A percentile compares a stretch with the other conserved stretches of the same genome.
Conservation (phyloP, 345 rosid genomes). For the Arabis alpina region DNA sequence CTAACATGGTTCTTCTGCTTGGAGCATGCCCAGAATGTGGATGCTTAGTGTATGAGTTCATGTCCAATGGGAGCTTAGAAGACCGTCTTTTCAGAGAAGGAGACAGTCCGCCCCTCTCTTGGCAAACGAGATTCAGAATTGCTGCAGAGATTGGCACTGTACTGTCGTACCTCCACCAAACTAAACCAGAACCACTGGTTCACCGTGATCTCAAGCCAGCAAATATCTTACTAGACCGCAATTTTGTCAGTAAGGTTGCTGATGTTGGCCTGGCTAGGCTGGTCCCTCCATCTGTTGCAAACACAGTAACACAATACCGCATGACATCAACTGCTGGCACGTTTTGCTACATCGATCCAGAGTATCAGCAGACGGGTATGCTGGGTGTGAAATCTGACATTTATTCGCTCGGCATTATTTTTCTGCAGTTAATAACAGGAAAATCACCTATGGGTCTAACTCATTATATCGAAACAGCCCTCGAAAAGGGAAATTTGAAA, state of each 20-base stretch:
- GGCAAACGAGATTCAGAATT: slow-evolving; percentile 80
- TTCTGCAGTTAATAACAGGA: slow-evolving; percentile 73
- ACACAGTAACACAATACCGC: slow-evolving; percentile 76
- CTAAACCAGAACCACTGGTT: slow-evolving; percentile 89
- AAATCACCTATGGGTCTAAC: slow-evolving; percentile 84
- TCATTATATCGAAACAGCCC: slow-evolving; percentile 63
- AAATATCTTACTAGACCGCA: slow-evolving; percentile 79
- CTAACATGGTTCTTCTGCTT: slow-evolving; percentile 87
- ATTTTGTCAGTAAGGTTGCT: slow-evolving; percentile 88
- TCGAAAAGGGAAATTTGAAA: slow-evolving; percentile 60
- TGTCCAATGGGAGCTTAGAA: slow-evolving; percentile 92
- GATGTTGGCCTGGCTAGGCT: slow-evolving; percentile 92
- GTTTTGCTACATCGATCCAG: slow-evolving; percentile 91
- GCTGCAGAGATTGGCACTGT: slow-evolving; percentile 88
- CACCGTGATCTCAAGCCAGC: slow-evolving; percentile 90
- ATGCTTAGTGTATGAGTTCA: slow-evolving; percentile 87
- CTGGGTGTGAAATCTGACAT: slow-evolving; percentile 82
- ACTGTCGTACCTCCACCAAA: slow-evolving; percentile 80
- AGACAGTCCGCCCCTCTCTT: slow-evolving; percentile 65
- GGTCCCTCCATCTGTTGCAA: slow-evolving; percentile 81
- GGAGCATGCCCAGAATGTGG: slow-evolving; percentile 95
- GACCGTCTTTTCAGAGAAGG: slow-evolving; percentile 71
- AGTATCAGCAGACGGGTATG: slow-evolving; percentile 95
- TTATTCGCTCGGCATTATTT: slow-evolving; percentile 79
- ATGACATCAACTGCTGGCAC: slow-evolving; percentile 94